Base-by-base conservation (phyloP, 805 yeast species). In the Candida schatavii region DNA sequence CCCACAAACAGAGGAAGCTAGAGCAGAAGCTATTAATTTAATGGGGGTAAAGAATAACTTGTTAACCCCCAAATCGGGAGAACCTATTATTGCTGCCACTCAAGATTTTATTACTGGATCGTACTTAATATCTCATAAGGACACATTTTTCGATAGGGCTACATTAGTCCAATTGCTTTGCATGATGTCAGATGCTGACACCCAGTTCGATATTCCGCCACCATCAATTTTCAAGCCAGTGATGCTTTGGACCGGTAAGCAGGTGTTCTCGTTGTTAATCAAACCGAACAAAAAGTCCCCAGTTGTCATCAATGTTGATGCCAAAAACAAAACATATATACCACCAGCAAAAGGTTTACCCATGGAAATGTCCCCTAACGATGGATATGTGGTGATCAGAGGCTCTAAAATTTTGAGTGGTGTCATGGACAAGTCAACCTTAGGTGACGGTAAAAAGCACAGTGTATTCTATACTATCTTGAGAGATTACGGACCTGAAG, bases 81-180 rank as follows among this genome's bases (percentile, higher is more conserved):
- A 95, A 57, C 99, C 99, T 0, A 93, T 93, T 54, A 93, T 93
- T 75, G 99, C 99, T 0, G 99, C 99, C 6, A 93, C 99, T 0
- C 99, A 93, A 72, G 99, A 93, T 79, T 93, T 93, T 72, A 93
- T 93, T 55, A 90, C 98, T 4, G 99, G 98, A 15, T 88, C 97
- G 0, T 93, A 83, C 61, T 72, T 93, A 56, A 87, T 93, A 32
- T 85, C 97, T 1, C 88, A 86, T 55, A 95, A 93, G 64, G 98
- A 95, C 62, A 78, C 95, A 1, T 93, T 93, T 62, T 91, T 79
- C 58, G 96, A 90, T 64, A 77, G 96, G 49, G 93, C 91, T 2
- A 72, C 87, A 6, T 80, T 93, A 43, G 80, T 84, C 3, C 96
- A 88, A 64, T 56, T 93, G 34, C 72, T 91, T 48, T 77, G 95